These are phyloP conservation scores for Camellia sinensis DNA, from an alignment of 148 eudicot genomes.

Conservation along the genomic window DNA sequence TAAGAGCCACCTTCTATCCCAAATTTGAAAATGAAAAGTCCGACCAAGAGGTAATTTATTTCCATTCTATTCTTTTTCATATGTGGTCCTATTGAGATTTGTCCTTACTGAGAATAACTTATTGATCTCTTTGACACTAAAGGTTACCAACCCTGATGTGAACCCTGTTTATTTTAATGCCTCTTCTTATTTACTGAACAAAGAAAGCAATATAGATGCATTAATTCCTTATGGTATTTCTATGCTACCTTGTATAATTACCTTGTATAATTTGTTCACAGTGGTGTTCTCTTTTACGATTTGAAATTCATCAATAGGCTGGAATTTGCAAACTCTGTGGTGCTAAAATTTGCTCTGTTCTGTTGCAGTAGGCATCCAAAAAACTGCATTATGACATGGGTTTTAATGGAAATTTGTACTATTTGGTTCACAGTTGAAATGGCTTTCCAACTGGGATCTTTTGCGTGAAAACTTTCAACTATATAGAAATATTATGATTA, in stretches of 20 bases:
- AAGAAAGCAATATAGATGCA: background rate
- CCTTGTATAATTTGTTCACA: background rate
- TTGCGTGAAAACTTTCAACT: background rate
- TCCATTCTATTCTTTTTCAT: background rate
- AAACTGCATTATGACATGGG: background rate
- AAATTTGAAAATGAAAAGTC: slow-evolving; percentile 99
- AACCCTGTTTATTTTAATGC: background rate
- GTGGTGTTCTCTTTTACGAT: background rate
- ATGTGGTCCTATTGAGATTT: background rate
- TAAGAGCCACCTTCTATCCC: slow-evolving; percentile 93
- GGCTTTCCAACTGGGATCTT: background rate
- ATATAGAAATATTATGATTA: background rate
- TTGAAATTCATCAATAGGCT: background rate
- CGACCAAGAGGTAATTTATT: slow-evolving; percentile 77
- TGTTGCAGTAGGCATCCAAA: background rate
- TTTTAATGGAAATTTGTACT: background rate
- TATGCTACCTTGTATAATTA: background rate
- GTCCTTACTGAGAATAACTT: background rate
- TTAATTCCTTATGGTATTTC: slow-evolving; percentile 6
- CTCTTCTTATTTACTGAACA: background rate
- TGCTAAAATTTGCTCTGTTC: background rate
- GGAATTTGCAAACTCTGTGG: background rate
- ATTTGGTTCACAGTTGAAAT: background rate
- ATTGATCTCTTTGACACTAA: background rate
- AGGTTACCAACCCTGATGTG: background rate